Base-by-base conservation (phyloP, 768 basidiomycete genomes). In the Tephrocybe rancida region DNA sequence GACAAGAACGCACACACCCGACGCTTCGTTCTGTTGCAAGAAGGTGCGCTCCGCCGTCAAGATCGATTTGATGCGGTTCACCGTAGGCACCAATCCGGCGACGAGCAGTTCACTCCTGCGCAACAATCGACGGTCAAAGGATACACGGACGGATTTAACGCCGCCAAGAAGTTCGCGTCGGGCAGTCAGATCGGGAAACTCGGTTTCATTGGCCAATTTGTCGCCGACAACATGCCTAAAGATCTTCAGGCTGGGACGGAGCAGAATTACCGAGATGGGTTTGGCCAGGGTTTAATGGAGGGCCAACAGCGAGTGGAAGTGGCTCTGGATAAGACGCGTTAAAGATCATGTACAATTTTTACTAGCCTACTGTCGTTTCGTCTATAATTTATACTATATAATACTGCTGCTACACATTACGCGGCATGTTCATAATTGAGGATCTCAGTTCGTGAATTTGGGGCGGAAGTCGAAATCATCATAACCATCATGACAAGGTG, bases 141-240 rank as follows among this genome's bases (percentile, higher is more conserved):
- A 0, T 87, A 87, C 64, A 69, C 72, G 18, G 83, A 88, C 55
- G 88, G 88, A 1, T 81, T 79, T 55, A 65, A 70, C 1, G 78
- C 83, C 0, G 84, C 82, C 2, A 78, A 75, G 59, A 68, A 76
- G 9, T 88, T 89, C 64, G 82, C 81, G 2, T 61, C 67, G 7
- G 66, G 75, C 41, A 72, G 73, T 19, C 70, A 16, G 11, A 27
- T 71, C 63, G 81, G 79, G 25, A 79, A 71, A 55, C 71, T 87
- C 1, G 87, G 87, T 0, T 89, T 88, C 62, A 66, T 67, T 16
- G 80, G 76, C 5, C 87, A 89, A 58, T 86, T 79, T 60, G 74
- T 87, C n/a, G 53, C 27, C 16, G 85, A 87, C 67, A 61, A n/a
- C 69, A 70, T 30, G 77, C 63, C 70, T 9, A 57, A 53, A 19